Evolutionary conservation across 768 basidiomycete species (phyloP), one percentile per base, ranked within the genome.

Genomic region (Asterophora parasitica): DNA sequence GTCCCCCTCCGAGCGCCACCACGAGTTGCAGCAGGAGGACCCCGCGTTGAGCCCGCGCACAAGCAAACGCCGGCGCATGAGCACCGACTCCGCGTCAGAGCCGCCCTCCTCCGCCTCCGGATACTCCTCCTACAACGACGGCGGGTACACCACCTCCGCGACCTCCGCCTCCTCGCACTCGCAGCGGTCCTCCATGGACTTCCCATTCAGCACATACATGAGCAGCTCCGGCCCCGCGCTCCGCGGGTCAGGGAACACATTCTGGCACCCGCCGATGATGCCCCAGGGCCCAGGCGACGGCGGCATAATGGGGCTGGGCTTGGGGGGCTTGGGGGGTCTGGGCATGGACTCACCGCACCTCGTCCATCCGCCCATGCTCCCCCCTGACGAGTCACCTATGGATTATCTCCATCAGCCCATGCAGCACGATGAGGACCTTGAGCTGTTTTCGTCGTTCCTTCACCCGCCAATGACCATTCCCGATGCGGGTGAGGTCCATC

Each of bases 181-280:
- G 1, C 78, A 80, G 37, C 74, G 76, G 2, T 75, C 76, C 0
- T 83, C 84, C 12, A 78, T 85, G 68, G 84, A 88, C n/a, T 78
- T 76, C 56, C 80, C 83, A 0, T 88, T 81, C 63, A 73, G 69
- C 54, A 66, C 59, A 12, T 83, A 76, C 58, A 69, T 57, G 19
- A 34, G 33, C 4, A 8, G 61, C 17, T 56, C 57, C 23, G 77
- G 33, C 75, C 39, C 73, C n/a, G 72, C 76, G 4, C 65, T 82
- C 23, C 69, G 81, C 12, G 80, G 78, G 4, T 77, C 76, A 4
- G 76, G 74, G 0, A 82, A 77, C 52, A 77, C 83, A 7, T 83
- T 85, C 57, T 88, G 86, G 85, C 88, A 90, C 64, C 85, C 87
- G 2, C 83, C 86, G 8, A 83, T 85, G 76, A 73, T 85, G 55